A percentile compares a stretch with the other conserved stretches of the same genome.
Conservation (phyloP, 192 early-diverging fungal species). For the Nowakowskiella sp. region DNA sequence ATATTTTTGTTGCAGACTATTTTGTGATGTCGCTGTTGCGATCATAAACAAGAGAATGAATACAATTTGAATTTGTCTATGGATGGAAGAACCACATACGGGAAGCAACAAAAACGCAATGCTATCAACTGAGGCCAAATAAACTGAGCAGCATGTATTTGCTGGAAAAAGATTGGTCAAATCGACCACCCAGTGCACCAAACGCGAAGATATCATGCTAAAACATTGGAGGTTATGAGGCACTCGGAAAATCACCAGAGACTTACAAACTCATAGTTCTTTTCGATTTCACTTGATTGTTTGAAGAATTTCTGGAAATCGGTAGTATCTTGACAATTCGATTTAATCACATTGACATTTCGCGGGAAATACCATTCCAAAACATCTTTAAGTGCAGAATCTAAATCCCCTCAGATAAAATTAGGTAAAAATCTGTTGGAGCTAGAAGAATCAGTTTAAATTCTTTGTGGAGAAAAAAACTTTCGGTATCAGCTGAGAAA, state of each 20-base stretch:
- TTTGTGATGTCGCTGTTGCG: constrained; percentile 60
- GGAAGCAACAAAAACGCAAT: constrained; percentile 59
- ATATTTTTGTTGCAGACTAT: constrained; percentile 52
- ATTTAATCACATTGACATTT: constrained; percentile 42
- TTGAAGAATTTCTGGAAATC: constrained; percentile 87
- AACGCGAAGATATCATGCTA: constrained; percentile 61
- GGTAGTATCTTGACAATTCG: constrained; percentile 53
- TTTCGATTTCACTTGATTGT: constrained; percentile 18
- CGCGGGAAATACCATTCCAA: constrained; percentile 55
- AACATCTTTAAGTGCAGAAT: constrained; percentile 61
- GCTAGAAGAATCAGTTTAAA: neutral
- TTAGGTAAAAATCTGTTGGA: constrained; percentile 62
- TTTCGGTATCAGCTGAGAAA: constrained; percentile 38
- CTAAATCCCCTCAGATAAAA: constrained; percentile 77
- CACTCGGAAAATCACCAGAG: neutral
- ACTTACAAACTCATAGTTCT: neutral
- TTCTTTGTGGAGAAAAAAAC: constrained; percentile 4
- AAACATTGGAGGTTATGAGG: neutral
- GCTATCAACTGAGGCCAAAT: constrained; percentile 65
- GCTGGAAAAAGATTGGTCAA: constrained; percentile 81
- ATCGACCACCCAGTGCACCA: constrained; percentile 76
- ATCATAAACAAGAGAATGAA: too few relatives aligned
- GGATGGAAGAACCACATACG: constrained; percentile 35
- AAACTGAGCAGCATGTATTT: constrained; percentile 65
- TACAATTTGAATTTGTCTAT: too few relatives aligned